Percentiles rank a stretch among this genome's conserved stretches.
Evolutionary conservation across 2,329 filamentous ascomycete genomes (phyloP).

Genomic region (Penicillium sp.): DNA sequence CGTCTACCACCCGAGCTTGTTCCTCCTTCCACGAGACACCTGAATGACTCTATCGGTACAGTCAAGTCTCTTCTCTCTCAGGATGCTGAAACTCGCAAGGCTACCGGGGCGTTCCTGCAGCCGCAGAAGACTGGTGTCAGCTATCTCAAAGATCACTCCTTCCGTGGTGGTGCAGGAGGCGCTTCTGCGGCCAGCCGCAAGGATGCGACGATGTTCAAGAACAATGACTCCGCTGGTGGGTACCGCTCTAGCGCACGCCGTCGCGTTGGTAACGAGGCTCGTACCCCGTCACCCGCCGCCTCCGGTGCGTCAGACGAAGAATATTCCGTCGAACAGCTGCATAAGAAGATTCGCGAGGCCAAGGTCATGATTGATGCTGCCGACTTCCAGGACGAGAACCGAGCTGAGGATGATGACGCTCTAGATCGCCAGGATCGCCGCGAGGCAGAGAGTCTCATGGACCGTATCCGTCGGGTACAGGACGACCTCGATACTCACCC

Average conservation of each 20-base stretch:
- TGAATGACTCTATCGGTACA: constrained; percentile 88
- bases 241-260: constrained; percentile 93
- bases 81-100: constrained; percentile 87
- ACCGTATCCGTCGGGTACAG: constrained; percentile 84
- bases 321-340: constrained; percentile 78
- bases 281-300: constrained; percentile 77
- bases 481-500: constrained; percentile 94
- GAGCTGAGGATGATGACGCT: constrained; percentile 84
- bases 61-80: constrained; percentile 86
- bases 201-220: constrained; percentile 94
- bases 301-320: constrained; percentile 72
- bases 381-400: constrained; percentile 91
- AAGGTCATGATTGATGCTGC: constrained; percentile 93
- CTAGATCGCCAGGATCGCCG: constrained; percentile 86
- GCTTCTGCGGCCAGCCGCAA: constrained; percentile 67
- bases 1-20: constrained; percentile 87
- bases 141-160: constrained; percentile 94
- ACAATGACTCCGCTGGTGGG: constrained; percentile 88
- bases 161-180: constrained; percentile 64
- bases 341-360: constrained; percentile 90
- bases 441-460: constrained; percentile 91
- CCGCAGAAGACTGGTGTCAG: constrained; percentile 98
- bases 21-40: constrained; percentile 88
- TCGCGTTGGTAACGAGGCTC: constrained; percentile 66
- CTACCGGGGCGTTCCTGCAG: constrained; percentile 82